Base-by-base conservation (phyloP, 2,329 filamentous ascomycete species). In the Colletotrichum ledebouriae region DNA sequence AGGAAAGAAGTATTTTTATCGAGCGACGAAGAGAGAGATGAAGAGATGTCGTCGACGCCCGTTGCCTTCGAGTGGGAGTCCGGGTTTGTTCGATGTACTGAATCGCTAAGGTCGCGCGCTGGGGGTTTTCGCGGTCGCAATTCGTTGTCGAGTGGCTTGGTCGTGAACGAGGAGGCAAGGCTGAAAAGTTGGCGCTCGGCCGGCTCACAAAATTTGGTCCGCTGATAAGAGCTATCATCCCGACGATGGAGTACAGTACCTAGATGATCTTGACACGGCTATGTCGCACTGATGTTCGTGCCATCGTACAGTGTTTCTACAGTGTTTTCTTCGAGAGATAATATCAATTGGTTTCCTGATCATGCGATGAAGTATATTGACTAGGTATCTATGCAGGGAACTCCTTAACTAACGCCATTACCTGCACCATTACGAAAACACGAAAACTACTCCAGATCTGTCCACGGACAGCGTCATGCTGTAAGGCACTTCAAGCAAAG, bases 391-490 rank as follows among this genome's bases (percentile, higher is more conserved):
- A 50, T 55, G 29, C 37, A 4, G 39, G 46, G 11, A 53, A 37
- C 47, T 22, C 22, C 25, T 17, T 5, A 50, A 5, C 42, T 17
- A 70, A 67, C 52, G 66, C 60, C 66, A 15, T 29, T 9, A 37
- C 17, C 7, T 3, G 29, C 33, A 25, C 42, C 58, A 13, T 53
- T 60, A 71, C 11, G 70, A 70, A 76, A 90, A 97, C 60, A 98
- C 90, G 84, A 96, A 97, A 52, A 98, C 89, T 77, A 95, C 90
- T 0, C 96, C 96, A 44, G 91, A 92, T 73, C 95, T 86, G 83
- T 99, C 96, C 61, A 92, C 94, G 72, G 92, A 97, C 57, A 98
- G 85, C 39, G 94, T 92, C 93, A 98, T 98, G 4, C 92, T 92
- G 78, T 97, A 98, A 25, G 96, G 96, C 71, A 88, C 85, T 82